Evolutionary conservation across 2,329 filamentous ascomycete species (phyloP).

Genomic region (Pseudocercospora pini-densiflorae): DNA sequence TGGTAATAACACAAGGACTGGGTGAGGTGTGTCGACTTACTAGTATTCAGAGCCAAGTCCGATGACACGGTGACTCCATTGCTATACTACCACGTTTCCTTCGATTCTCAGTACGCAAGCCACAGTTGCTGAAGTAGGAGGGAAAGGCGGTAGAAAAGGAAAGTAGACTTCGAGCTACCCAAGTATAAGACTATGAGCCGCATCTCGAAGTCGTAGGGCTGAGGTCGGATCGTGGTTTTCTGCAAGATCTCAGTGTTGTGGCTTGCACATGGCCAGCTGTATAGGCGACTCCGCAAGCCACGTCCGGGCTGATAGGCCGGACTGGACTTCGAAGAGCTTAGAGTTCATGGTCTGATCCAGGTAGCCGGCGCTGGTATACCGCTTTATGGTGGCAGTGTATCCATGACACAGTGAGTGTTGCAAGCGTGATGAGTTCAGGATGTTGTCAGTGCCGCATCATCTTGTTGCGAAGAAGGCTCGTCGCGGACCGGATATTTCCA

Average conservation of each 20-base stretch:
- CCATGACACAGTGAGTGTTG: neutral
- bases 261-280: slow-evolving; percentile 9
- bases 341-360: slow-evolving; percentile 6
- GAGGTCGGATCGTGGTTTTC: slow-evolving; percentile 9
- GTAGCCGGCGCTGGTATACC: slow-evolving; percentile 3
- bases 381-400: neutral
- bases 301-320: slow-evolving; percentile 6
- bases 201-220: slow-evolving; percentile 11
- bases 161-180: neutral
- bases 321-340: slow-evolving; percentile 2
- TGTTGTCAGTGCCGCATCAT: neutral
- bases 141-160: neutral
- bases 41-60: neutral
- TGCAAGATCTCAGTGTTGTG: slow-evolving; percentile 11
- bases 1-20: neutral
- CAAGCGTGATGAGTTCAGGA: neutral
- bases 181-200: neutral
- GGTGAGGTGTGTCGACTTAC: neutral
- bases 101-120: neutral
- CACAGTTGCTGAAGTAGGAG: neutral
- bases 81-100: slow-evolving; percentile 12
- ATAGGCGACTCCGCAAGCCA: slow-evolving; percentile 22
- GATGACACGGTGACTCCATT: neutral
- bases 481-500: neutral
- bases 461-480: neutral